These are phyloP conservation scores for Claviceps purpurea DNA, from an alignment of 2,329 filamentous ascomycete species.

Conservation along the genomic window DNA sequence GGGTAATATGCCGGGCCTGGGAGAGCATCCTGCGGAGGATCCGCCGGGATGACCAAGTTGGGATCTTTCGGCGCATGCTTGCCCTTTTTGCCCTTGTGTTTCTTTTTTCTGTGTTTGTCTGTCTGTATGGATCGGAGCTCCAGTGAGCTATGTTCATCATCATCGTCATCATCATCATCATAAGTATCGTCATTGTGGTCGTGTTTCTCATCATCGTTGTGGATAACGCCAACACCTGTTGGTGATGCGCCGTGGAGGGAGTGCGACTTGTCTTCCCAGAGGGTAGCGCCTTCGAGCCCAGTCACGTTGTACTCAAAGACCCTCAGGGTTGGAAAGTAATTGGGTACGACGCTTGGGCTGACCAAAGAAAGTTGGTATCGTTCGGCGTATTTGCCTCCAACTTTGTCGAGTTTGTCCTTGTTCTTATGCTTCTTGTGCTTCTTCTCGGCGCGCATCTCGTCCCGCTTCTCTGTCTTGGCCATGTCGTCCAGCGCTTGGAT, in stretches of 20 bases:
- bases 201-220: constrained; percentile 7
- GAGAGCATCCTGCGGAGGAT: constrained; percentile 56
- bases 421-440: constrained; percentile 24
- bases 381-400: constrained; percentile 73
- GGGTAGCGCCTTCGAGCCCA: constrained; percentile 47
- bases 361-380: constrained; percentile 73
- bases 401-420: constrained; percentile 42
- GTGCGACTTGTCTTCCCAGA: constrained; percentile 29
- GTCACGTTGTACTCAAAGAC: constrained; percentile 90
- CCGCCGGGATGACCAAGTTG: constrained; percentile 51
- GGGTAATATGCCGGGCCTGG: constrained; percentile 86
- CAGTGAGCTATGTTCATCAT: constrained; percentile 14
- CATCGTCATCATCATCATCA: constrained; percentile 1
- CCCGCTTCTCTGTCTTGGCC: constrained; percentile 7
- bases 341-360: constrained; percentile 79
- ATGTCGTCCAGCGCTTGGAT: constrained; percentile 9
- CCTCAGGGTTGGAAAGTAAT: constrained; percentile 80
- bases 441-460: constrained; percentile 10
- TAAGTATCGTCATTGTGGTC: constrained; percentile 1
- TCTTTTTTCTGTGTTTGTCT: constrained; percentile 15
- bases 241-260: background rate
- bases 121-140: constrained; percentile 16
- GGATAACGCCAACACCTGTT: background rate
- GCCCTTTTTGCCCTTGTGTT: constrained; percentile 28
- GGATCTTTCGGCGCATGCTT: constrained; percentile 42